Evolutionary conservation across 2,329 filamentous ascomycete species (phyloP).

Genomic region (Lecanicillium sp.): DNA sequence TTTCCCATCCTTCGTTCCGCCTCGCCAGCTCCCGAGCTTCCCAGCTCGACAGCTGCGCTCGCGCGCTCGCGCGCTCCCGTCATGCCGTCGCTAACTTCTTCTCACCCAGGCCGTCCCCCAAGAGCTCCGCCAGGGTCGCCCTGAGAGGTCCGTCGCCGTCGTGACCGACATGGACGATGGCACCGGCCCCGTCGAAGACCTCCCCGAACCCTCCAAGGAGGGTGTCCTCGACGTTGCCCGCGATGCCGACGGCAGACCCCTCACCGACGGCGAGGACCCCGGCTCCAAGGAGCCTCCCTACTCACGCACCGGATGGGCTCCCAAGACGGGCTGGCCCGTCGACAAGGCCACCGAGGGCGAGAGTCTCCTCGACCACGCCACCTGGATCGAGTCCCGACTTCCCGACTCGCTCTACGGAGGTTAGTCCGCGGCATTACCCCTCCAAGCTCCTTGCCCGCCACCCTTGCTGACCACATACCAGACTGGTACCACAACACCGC

Average conservation of each 20-base stretch:
- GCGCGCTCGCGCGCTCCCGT: neutral
- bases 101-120: conserved; percentile 29
- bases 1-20: neutral
- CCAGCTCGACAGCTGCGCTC: neutral
- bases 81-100: neutral
- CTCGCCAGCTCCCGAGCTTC: neutral
- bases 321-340: conserved; percentile 68
- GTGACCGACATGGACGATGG: conserved; percentile 76
- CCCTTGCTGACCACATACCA: conserved; percentile 25
- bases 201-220: conserved; percentile 67
- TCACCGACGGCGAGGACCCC: conserved; percentile 44
- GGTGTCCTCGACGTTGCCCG: conserved; percentile 55
- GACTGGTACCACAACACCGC: conserved; percentile 98
- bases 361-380: conserved; percentile 79
- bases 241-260: conserved; percentile 41
- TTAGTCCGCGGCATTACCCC: conserved; percentile 30
- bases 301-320: conserved; percentile 74
- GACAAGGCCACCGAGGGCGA: conserved; percentile 53
- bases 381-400: conserved; percentile 75
- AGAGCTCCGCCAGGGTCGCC: conserved; percentile 31
- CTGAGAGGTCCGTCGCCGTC: conserved; percentile 59
- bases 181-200: conserved; percentile 62
- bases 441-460: neutral
- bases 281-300: conserved; percentile 45
- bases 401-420: conserved; percentile 88